Percentiles rank a stretch among this genome's conserved stretches.
These are phyloP conservation scores for Xylaria sp. DNA, from an alignment of 2,329 filamentous ascomycete species.

Conservation along the genomic window DNA sequence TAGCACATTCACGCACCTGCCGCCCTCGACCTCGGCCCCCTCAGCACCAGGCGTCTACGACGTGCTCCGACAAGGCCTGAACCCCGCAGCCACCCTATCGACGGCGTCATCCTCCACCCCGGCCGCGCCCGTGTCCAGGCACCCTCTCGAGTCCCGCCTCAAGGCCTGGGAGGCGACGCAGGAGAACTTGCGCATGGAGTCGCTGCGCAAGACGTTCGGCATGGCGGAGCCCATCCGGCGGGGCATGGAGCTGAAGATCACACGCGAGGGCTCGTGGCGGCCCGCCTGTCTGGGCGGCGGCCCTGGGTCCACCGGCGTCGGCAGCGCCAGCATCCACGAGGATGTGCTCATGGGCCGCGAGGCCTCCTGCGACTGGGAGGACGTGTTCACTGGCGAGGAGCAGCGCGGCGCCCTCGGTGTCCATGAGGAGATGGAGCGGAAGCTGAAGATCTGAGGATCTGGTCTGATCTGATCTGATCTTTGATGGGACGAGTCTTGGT, in stretches of 20 bases:
- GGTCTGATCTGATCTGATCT: not conserved
- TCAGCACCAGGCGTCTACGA: conserved; percentile 95
- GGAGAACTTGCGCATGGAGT: conserved; percentile 86
- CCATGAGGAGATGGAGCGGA: conserved; percentile 94
- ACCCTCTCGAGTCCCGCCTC: conserved; percentile 93
- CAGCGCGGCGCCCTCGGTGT: conserved; percentile 75
- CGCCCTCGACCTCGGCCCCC: conserved; percentile 75
- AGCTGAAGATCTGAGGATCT: conserved; percentile 76
- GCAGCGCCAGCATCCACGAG: conserved; percentile 78
- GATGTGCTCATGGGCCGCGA: conserved; percentile 88
- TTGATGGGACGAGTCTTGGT: not conserved
- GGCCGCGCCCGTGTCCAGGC: conserved; percentile 68
- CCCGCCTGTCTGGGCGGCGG: conserved; percentile 75
- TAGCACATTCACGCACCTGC: conserved; percentile 71
- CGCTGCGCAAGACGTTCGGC: conserved; percentile 86
- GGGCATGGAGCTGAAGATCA: conserved; percentile 95
- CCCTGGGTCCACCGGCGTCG: conserved; percentile 69
- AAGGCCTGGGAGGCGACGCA: conserved; percentile 91
- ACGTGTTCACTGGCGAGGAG: conserved; percentile 86
- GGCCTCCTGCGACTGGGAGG: conserved; percentile 86
- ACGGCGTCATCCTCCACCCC: conserved; percentile 36
- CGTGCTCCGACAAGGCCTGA: conserved; percentile 85
- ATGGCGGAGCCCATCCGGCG: conserved; percentile 91
- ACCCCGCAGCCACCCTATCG: conserved; percentile 62
- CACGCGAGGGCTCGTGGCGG: conserved; percentile 80